Conservation (phyloP, 768 basidiomycete genomes). For the Mrakia hoshinonis region DNA sequence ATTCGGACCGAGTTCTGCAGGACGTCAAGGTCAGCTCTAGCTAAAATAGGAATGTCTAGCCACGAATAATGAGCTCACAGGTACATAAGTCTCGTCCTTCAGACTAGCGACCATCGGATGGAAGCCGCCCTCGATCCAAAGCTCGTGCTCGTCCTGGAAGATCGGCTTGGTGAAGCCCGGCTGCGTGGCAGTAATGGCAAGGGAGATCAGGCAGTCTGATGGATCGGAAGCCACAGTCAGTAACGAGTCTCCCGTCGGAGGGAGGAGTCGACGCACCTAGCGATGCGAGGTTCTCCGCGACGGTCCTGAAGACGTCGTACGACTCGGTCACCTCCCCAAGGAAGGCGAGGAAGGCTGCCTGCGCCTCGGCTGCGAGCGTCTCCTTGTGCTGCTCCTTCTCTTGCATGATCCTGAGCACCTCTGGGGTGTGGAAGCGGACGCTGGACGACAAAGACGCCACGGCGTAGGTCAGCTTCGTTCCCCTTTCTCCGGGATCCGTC, state of each 20-base stretch:
- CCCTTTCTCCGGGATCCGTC: too few relatives aligned
- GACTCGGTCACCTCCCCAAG: slow-evolving; percentile 61
- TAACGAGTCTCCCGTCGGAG: too few relatives aligned
- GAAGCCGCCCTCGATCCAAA: slow-evolving; percentile 73
- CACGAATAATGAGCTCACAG: too few relatives aligned
- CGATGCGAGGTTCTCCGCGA: slow-evolving; percentile 67
- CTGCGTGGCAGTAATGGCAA: slow-evolving; percentile 68
- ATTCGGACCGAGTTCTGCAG: slow-evolving; percentile 34
- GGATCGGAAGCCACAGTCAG: too few relatives aligned
- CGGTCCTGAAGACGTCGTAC: slow-evolving; percentile 64
- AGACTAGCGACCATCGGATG: slow-evolving; percentile 89
- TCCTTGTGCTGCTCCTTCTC: slow-evolving; percentile 70
- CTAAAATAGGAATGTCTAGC: too few relatives aligned
- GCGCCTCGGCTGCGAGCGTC: slow-evolving; percentile 51
- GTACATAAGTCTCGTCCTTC: slow-evolving; percentile 70
- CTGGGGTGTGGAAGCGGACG: slow-evolving; percentile 64
- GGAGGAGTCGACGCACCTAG: slow-evolving; percentile 41
- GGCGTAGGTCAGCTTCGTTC: not conserved
- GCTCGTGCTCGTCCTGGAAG: slow-evolving; percentile 53
- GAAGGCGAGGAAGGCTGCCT: slow-evolving; percentile 57
- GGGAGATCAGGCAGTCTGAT: slow-evolving; percentile 75
- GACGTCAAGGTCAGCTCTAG: not conserved
- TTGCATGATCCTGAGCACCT: slow-evolving; percentile 45
- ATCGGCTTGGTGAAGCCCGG: slow-evolving; percentile 68
- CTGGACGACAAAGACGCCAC: slow-evolving; percentile 39